These are phyloP conservation scores for Dipsacomyces acuminosporus DNA, from an alignment of 371 early-diverging fungal genomes.

Conservation along the genomic window DNA sequence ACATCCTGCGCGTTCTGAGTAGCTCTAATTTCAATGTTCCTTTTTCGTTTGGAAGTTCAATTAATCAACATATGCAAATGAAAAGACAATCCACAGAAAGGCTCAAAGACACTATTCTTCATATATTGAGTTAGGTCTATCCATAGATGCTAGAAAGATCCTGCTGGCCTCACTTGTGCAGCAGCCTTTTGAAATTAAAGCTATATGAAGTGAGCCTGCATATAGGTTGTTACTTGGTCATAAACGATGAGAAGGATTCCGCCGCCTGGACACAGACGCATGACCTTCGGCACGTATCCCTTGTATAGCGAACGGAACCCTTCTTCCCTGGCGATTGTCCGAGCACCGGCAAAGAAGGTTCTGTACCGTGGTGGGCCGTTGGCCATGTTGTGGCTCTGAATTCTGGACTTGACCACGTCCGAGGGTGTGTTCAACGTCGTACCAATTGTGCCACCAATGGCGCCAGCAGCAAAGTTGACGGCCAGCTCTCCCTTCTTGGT, in stretches of 20 bases:
- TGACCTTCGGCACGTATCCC: constrained; percentile 95
- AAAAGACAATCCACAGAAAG: too few species aligned
- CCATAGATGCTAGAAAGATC: too few species aligned
- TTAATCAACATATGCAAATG: too few species aligned
- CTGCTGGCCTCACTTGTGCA: too few species aligned
- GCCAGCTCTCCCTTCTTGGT: constrained; percentile 70
- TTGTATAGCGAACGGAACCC: constrained; percentile 89
- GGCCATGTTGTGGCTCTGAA: constrained; percentile 75
- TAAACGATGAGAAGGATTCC: constrained; percentile 90
- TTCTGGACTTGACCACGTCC: constrained; percentile 96
- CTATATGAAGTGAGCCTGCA: constrained; percentile 59
- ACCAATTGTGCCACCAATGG: constrained; percentile 92
- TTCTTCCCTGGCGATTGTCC: constrained; percentile 84
- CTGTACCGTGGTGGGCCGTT: constrained; percentile 68
- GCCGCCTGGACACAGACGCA: constrained; percentile 93
- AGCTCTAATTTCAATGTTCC: too few species aligned
- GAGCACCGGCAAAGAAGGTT: constrained; percentile 83
- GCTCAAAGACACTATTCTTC: too few species aligned
- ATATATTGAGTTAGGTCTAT: too few species aligned
- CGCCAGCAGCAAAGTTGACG: constrained; percentile 89
- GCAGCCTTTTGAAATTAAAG: too few species aligned
- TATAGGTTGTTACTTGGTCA: constrained; percentile 79
- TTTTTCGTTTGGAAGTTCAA: too few species aligned
- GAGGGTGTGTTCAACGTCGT: constrained; percentile 94
- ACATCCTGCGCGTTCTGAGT: too few species aligned